Conservation (phyloP, 2,329 filamentous ascomycete genomes). For the Fusarium clavum region DNA sequence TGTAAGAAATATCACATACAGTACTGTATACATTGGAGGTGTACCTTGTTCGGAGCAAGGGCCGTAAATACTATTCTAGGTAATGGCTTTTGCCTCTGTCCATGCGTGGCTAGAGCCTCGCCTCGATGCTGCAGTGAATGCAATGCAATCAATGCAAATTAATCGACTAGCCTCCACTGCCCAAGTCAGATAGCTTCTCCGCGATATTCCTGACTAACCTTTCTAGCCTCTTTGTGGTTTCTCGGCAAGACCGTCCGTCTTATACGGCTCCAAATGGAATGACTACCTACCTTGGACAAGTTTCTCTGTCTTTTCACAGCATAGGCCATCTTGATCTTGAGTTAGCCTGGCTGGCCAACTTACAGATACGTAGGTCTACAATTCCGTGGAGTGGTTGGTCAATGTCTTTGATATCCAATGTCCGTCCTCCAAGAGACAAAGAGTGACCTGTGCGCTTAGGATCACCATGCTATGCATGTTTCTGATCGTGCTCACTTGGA, state of each 20-base stretch:
- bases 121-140: background rate
- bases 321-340: background rate
- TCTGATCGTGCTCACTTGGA: background rate
- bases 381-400: conserved; percentile 5
- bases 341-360: background rate
- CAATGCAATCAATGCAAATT: conserved; percentile 15
- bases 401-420: background rate
- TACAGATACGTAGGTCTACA: background rate
- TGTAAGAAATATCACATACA: background rate
- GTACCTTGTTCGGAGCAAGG: background rate
- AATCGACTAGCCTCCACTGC: background rate
- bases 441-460: background rate
- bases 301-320: background rate
- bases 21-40: background rate
- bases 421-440: background rate
- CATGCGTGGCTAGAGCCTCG: conserved; percentile 6
- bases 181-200: conserved; percentile 29
- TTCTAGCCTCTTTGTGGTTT: conserved; percentile 22
- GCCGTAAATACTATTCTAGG: background rate
- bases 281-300: background rate
- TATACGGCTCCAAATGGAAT: background rate
- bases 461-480: background rate
- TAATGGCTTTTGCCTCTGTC: background rate
- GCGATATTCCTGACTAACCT: conserved; percentile 28
- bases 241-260: conserved; percentile 31